Percentiles rank a stretch among this genome's conserved stretches.
phyloP scores from a whole-genome alignment of 1,284 basidiomycete genomes.

The Spongiforma sp. region DNA sequence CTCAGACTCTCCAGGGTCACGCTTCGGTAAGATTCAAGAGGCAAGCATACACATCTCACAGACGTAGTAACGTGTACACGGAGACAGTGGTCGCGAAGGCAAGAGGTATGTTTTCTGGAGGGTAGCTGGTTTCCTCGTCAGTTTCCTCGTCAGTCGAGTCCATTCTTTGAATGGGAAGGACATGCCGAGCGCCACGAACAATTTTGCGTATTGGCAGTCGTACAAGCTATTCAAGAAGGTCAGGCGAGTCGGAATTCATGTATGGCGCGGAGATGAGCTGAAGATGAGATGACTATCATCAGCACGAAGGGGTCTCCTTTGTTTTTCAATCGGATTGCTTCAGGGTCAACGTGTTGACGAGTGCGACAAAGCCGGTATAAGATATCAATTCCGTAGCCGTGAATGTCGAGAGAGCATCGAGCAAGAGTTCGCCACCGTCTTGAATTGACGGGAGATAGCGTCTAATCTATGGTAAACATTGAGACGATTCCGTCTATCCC shows the following conservation, averaged over 20 bases:
- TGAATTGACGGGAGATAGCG: constrained; percentile 85
- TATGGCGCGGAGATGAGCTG: constrained; percentile 73
- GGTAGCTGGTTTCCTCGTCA: constrained; percentile 70
- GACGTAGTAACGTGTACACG: constrained; percentile 90
- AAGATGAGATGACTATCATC: constrained; percentile 7
- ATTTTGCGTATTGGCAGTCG: constrained; percentile 93
- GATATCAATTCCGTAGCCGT: constrained; percentile 90
- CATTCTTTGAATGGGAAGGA: neutral
- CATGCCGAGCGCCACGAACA: constrained; percentile 87
- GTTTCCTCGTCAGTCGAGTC: neutral
- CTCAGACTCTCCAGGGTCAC: constrained; percentile 90
- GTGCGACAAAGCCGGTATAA: constrained; percentile 91
- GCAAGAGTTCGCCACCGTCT: constrained; percentile 77
- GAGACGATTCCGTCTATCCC: constrained; percentile 95
- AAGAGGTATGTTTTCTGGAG: constrained; percentile 90
- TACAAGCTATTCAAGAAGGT: constrained; percentile 82
- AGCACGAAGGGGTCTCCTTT: constrained; percentile 59
- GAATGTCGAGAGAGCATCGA: constrained; percentile 93
- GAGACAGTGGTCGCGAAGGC: constrained; percentile 84
- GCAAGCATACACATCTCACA: constrained; percentile 97
- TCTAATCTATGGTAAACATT: constrained; percentile 96
- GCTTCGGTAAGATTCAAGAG: constrained; percentile 91
- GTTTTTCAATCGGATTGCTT: constrained; percentile 91
- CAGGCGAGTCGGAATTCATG: constrained; percentile 74
- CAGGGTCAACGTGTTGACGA: constrained; percentile 80